Evolutionary conservation across 2,329 filamentous ascomycete genomes (phyloP), one percentile per base, ranked within the genome.

Genomic region (Talaromyces albobiverticillius): DNA sequence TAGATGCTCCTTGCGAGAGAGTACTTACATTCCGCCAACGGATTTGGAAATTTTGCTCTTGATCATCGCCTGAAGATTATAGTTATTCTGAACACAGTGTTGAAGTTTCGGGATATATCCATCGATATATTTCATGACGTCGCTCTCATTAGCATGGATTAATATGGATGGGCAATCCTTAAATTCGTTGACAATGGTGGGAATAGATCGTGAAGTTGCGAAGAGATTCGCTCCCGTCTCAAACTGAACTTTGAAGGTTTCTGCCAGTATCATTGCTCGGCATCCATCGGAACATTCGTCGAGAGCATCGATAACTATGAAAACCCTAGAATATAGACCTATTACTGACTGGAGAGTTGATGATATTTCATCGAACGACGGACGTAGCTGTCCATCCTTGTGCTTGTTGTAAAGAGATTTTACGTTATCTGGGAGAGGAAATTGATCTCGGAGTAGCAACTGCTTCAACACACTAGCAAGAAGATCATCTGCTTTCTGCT

Each of bases 391-490:
- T 31, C 32, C 59, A 0, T 4, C 10, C 11, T 52, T 41, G 25
- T 62, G 56, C 1, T 54, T 20, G 0, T 60, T 31, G 32, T 72
- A 68, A 1, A 78, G 61, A 0, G 22, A 4, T 46, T 59, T 62
- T 0, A 78, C 45, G 3, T 1, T 29, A 0, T 57, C 54, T 2
- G 71, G 69, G 0, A 75, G 6, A 4, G 58, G 54, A 3, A 54
- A 3, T 6, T 36, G 58, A 0, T 41, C n/a, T 43, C 70, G 58
- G 5, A 55, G 55, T 4, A 78, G 61, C n/a, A n/a, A n/a, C 57
- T 78, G 74, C 48, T 67, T 74, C 1, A 76, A 48, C 0, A 78
- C 40, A 51, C 61, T 72, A 0, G 61, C 56, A 1, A 76, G 52
- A 0, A 78, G 54, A 25, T 66, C 25, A 0, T 63, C 53, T 3